These are phyloP conservation scores for Pseudoturritis turrita DNA, from an alignment of 345 rosid genomes.

Conservation along the genomic window DNA sequence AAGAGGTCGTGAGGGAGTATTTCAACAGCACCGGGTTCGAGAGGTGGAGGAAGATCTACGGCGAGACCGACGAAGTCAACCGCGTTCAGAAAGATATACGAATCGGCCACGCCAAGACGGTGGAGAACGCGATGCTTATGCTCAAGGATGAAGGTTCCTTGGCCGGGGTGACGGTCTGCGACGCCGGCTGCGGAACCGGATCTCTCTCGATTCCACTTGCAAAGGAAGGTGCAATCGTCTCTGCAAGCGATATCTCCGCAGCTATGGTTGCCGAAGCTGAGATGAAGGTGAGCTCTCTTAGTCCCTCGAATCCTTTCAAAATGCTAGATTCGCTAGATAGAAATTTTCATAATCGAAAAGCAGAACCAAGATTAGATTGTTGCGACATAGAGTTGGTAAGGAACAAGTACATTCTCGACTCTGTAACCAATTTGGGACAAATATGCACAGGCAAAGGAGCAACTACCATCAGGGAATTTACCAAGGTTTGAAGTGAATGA, in stretches of 20 bases:
- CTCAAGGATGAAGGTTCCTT: slow-evolving; percentile 69
- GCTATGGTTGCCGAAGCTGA: slow-evolving; percentile 94
- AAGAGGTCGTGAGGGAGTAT: slow-evolving; percentile 90
- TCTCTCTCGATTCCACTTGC: slow-evolving; percentile 74
- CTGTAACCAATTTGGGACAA: not conserved
- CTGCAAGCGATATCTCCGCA: slow-evolving; percentile 85
- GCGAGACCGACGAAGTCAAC: slow-evolving; percentile 85
- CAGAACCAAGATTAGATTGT: not conserved
- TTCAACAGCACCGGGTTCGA: slow-evolving; percentile 85
- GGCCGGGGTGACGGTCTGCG: slow-evolving; percentile 76
- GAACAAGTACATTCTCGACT: not conserved
- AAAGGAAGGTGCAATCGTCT: slow-evolving; percentile 81
- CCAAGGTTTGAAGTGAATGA: slow-evolving; percentile 84
- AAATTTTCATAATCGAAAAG: not conserved
- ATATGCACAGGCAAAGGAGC: slow-evolving; percentile 61
- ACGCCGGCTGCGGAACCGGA: slow-evolving; percentile 93
- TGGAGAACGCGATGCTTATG: slow-evolving; percentile 71
- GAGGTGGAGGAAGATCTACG: slow-evolving; percentile 94
- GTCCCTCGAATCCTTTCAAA: not conserved
- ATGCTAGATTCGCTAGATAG: not conserved
- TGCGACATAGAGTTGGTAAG: not conserved
- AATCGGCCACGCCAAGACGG: slow-evolving; percentile 80
- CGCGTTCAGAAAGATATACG: slow-evolving; percentile 77
- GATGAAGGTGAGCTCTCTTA: slow-evolving; percentile 46
- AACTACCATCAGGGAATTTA: slow-evolving; percentile 37